Evolutionary conservation across 2,329 filamentous ascomycete genomes (phyloP), one percentile per base, ranked within the genome.

Genomic region (Ciborinia camelliae): DNA sequence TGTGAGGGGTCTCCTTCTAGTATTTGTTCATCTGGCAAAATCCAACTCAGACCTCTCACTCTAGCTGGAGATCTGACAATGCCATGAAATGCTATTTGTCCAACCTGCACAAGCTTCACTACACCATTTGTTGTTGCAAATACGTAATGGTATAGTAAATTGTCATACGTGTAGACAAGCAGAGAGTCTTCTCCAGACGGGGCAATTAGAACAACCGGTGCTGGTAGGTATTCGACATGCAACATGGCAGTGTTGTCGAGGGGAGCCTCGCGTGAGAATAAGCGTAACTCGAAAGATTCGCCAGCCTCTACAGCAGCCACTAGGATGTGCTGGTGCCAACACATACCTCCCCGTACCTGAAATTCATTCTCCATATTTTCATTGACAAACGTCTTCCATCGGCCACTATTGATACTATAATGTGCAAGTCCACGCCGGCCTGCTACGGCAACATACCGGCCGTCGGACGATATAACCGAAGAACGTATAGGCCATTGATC

Each of bases 101-200:
- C 95, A n/a, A 98, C 93, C 74, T 96, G 92, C 8, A 96, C 85
- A 37, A 98, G 83, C 51, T 87, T 88, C 41, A 96, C 84, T 28
- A 87, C 80, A 20, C 82, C 87, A n/a, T 84, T 82, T 28, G 86
- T 82, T 0, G 87, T 84, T 0, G 90, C 87, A 68, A 99, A 94
- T 66, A 99, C 87, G 75, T 92, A 99, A 75, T 99, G 95, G 74
- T 97, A 95, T 20, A 99, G 83, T 14, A 96, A 84, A 75, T 99
- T 99, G 75, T 98, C 94, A 75, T 97, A 93, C 0, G 95, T 99
- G 76, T 99, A 99, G 14, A 97, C 94, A 39, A 99, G 84, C 35
- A 99, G 82, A 0, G 95, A 98, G 77, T 99, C 95, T 71, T 96
- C 91, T 45, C 94, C 95, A 2, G 93, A 95, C 0, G 90, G 88